These are phyloP conservation scores for Scheffersomyces segobiensis DNA, from an alignment of 1,139 yeast species.

Conservation along the genomic window DNA sequence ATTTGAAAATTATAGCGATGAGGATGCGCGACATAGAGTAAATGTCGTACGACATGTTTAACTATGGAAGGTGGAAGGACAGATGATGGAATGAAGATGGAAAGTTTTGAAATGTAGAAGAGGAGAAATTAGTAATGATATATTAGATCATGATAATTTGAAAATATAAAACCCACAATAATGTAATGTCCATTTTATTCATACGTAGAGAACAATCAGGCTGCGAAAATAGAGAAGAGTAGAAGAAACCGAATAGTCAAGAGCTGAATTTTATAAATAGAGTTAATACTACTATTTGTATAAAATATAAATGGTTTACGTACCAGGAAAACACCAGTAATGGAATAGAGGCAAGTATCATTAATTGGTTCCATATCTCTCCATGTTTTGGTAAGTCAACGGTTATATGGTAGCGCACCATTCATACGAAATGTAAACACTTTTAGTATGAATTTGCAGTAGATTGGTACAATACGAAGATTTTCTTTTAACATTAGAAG, in stretches of 20 bases:
- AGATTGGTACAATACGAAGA: background rate
- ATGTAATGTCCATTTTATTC: background rate
- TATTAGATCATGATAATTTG: too few species aligned
- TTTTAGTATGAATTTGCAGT: background rate
- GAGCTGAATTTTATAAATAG: background rate
- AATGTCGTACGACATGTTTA: constrained; percentile 6
- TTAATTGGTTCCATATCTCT: too few species aligned
- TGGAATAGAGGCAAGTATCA: too few species aligned
- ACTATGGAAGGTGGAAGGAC: background rate
- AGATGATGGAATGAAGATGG: background rate
- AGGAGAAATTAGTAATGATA: background rate
- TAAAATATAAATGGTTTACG: too few species aligned
- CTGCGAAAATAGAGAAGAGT: background rate
- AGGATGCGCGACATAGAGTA: constrained; percentile 3
- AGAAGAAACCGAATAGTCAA: background rate
- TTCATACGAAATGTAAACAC: background rate
- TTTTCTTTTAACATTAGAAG: too few species aligned
- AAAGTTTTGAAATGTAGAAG: background rate
- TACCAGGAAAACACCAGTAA: too few species aligned
- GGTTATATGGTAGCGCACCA: background rate
- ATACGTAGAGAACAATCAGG: background rate
- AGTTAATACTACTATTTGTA: too few species aligned
- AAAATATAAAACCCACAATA: too few species aligned
- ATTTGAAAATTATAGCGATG: constrained; percentile 4
- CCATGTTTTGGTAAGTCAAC: too few species aligned